Evolutionary conservation across 2,329 filamentous ascomycete species (phyloP).

Genomic region (Colletotrichum sp.): DNA sequence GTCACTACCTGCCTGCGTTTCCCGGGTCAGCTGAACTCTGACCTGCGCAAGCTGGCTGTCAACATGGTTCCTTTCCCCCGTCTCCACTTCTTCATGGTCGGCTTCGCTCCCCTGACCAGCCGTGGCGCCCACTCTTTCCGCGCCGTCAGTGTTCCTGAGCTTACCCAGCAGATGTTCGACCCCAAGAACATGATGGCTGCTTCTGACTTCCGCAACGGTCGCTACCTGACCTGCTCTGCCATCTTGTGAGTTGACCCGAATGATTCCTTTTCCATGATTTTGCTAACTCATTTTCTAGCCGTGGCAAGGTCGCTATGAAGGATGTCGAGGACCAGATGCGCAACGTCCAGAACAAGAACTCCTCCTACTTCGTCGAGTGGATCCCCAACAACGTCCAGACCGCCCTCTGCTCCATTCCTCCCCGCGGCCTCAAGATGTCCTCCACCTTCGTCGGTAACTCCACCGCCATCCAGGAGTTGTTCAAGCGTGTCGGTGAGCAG

Average conservation of each 20-base stretch:
- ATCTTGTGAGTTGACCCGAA: constrained; percentile 74
- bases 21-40: constrained; percentile 99
- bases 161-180: constrained; percentile 99
- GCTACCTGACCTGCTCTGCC: constrained; percentile 98
- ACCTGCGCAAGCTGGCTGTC: constrained; percentile 98
- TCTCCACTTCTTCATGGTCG: constrained; percentile 99
- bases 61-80: constrained; percentile 99
- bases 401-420: constrained; percentile 97
- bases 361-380: constrained; percentile 99
- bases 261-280: background rate
- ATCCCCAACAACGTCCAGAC: constrained; percentile 99
- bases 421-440: constrained; percentile 98
- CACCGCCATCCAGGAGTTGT: constrained; percentile 99
- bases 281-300: constrained; percentile 57
- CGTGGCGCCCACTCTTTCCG: constrained; percentile 88
- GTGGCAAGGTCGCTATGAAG: constrained; percentile 99
- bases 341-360: constrained; percentile 99
- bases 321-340: constrained; percentile 99
- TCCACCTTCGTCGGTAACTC: constrained; percentile 99
- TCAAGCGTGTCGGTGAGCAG: constrained; percentile 99
- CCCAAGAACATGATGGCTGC: constrained; percentile 99
- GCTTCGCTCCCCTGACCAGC: constrained; percentile 97
- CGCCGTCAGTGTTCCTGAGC: constrained; percentile 94
- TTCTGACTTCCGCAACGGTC: constrained; percentile 99
- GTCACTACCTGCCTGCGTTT: constrained; percentile 99